Base-by-base conservation (phyloP, 768 basidiomycete species). In the Lentinula lateritia region DNA sequence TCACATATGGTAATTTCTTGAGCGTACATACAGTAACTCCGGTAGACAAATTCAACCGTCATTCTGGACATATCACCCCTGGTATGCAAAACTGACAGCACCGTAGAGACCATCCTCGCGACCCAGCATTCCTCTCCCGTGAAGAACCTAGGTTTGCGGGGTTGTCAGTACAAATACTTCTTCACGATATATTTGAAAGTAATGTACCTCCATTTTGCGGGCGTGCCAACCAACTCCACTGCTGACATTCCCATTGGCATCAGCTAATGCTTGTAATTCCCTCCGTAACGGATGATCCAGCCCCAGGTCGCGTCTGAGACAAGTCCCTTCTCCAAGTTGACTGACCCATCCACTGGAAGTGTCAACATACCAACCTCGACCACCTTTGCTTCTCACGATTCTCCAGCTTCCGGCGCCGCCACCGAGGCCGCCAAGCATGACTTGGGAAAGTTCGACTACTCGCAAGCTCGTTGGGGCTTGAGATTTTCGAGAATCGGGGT, bases 141-240 rank as follows among this genome's bases (percentile, higher is more conserved):
- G 89, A 61, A 99, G 72, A 23, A 98, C 80, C 90, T 92, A 20
- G 60, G 8, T 9, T n/a, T 7, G 7, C 28, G 28, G 13, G 9
- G 34, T 23, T 10, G 32, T 59, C 28, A 62, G 38, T 35, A 48
- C 16, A 13, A 4, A 16, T 12, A 28, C 32, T 61, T 28, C 32
- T 28, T 48, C 23, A 59, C 18, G 38, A 62, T 16, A 18, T 53
- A 52, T 46, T 6, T 63, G 16, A 46, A 36, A 63, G 28, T n/a
- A n/a, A 75, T 88, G 61, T 67, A 93, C 92, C 84, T 97, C 95
- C 92, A 97, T 94, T 76, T 99, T 99, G 61, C 95, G 77, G 20
- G 92, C 87, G 74, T 97, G 94, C 95, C 95, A 98, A 0, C 96
- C 96, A 5, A 96, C 84, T 3, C 89, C 90, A 67, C 89, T 92